Conservation (phyloP, 805 yeast genomes). For the Blastobotrys americana region DNA sequence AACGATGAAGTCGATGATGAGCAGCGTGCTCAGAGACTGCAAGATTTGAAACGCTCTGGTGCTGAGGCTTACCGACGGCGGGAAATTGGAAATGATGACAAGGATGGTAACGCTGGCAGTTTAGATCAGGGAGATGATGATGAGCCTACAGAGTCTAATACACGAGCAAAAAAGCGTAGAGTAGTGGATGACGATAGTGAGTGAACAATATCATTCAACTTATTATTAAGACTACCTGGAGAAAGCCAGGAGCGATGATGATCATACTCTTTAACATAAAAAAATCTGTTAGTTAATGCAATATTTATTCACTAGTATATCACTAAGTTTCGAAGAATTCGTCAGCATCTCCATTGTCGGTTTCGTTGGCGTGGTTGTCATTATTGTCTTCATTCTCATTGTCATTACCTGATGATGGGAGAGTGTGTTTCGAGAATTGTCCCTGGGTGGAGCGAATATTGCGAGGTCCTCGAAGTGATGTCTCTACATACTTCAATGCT, state of each 20-base stretch:
- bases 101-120: slow-evolving; percentile 14
- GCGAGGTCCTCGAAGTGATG: slow-evolving; percentile 13
- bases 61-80: slow-evolving; percentile 16
- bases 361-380: slow-evolving; percentile 25
- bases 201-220: too few species aligned
- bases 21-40: slow-evolving; percentile 27
- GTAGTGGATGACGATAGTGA: slow-evolving; percentile 25
- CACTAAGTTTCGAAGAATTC: slow-evolving; percentile 17
- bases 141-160: not conserved
- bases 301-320: not conserved
- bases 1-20: slow-evolving; percentile 30
- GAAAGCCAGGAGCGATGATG: too few species aligned
- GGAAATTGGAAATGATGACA: slow-evolving; percentile 13
- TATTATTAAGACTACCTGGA: too few species aligned
- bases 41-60: slow-evolving; percentile 27
- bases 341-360: slow-evolving; percentile 26
- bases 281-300: not conserved
- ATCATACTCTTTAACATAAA: too few species aligned
- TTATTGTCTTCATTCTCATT: slow-evolving; percentile 17
- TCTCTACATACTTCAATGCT: not conserved
- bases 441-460: slow-evolving; percentile 8
- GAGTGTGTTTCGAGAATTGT: too few species aligned
- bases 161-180: slow-evolving; percentile 20
- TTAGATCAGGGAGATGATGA: slow-evolving; percentile 13
- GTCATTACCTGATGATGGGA: slow-evolving; percentile 4